Evolutionary conservation across 2,329 filamentous ascomycete species (phyloP).

Genomic region (Fusarium falciforme): DNA sequence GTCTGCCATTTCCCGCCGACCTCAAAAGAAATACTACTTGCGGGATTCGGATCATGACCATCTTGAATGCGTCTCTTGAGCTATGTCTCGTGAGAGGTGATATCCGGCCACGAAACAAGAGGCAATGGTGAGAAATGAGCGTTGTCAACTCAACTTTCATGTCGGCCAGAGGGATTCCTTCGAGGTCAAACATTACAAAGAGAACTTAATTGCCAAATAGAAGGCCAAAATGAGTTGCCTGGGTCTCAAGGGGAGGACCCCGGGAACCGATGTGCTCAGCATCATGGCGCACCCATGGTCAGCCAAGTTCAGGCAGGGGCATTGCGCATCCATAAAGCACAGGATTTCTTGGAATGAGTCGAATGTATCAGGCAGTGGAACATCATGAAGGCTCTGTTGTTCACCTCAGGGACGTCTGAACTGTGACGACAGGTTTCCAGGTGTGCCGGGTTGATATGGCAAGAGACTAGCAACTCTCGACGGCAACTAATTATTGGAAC

Average conservation of each 20-base stretch:
- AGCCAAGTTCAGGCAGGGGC: not conserved
- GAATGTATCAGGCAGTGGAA: too few species aligned
- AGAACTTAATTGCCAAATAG: not conserved
- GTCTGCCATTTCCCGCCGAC: not conserved
- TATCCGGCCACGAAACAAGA: not conserved
- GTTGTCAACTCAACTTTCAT: not conserved
- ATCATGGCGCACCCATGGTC: not conserved
- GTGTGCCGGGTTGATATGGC: not conserved
- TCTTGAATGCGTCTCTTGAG: not conserved
- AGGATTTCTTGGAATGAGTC: not conserved
- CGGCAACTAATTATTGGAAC: not conserved
- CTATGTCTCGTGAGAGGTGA: not conserved
- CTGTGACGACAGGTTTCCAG: not conserved
- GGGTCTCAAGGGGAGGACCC: not conserved
- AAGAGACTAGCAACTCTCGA: not conserved
- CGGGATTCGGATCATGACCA: not conserved
- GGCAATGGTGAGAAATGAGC: not conserved
- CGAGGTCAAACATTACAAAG: not conserved
- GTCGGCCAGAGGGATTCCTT: accelerated
- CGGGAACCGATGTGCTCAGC: not conserved
- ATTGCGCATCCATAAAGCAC: not conserved
- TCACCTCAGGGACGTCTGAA: not conserved
- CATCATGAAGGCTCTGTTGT: not conserved
- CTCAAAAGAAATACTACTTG: not conserved
- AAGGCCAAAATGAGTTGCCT: not conserved